Evolutionary conservation across 768 basidiomycete species (phyloP), one percentile per base, ranked within the genome.

Genomic region (Trametes villosa): DNA sequence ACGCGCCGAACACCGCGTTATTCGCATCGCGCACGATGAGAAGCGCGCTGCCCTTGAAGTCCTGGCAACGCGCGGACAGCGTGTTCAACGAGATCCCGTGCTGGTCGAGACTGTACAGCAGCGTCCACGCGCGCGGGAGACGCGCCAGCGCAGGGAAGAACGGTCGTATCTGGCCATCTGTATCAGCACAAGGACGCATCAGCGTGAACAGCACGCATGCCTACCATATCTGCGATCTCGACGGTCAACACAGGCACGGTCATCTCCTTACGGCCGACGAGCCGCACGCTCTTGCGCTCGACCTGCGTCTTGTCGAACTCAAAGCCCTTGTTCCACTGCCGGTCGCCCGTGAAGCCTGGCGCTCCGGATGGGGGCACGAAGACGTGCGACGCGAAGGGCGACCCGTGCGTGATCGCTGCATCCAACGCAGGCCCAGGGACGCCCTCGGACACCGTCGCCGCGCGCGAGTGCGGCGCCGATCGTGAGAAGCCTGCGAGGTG

Each of bases 1-100:
- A 98, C 2, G 78, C 91, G 1, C 96, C 97, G 73, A 97, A 97
- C 3, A 89, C 49, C 4, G 77, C 76, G 7, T 86, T 87, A 8
- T 79, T 73, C 0, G 83, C 76, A 66, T 94, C 94, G 42, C 79
- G 81, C 1, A 95, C 73, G 7, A 85, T 81, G 1, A 98, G 65
- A 11, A 98, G 65, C 44, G 84, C 84, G 2, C 82, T 79, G 34
- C 76, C 76, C 31, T 70, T 74, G 24, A 75, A 73, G 5, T 72
- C 67, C 51, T 83, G 84, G 53, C 87, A 91, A 1, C 81, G 81
- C 2, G 81, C 68, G 72, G 97, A 98, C 6, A 98, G 81, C 1
- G 96, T 97, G 45, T 89, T 86, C 15, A 98, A 79, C 13, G 94
- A 96, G 45, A 96, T 94, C 0, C 96, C 96, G 66, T 98, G 91